Evolutionary conservation across 2,329 filamentous ascomycete genomes (phyloP).

Genomic region (Metarhizium rileyi): DNA sequence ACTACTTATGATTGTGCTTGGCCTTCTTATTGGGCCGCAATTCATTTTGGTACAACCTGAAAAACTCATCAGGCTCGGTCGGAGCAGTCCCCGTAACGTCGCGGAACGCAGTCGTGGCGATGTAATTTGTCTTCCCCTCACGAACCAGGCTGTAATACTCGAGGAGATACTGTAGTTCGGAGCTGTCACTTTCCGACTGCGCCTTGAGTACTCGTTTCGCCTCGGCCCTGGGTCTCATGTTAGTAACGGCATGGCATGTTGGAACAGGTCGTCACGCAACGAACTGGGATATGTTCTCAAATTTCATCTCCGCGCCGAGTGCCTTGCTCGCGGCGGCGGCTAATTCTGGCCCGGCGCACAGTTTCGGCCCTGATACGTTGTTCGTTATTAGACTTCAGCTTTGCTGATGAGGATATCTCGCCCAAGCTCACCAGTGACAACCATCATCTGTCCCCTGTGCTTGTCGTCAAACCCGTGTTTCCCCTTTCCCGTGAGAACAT

Average conservation of each 20-base stretch:
- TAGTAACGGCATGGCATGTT: background rate
- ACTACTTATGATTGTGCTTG: conserved; percentile 9
- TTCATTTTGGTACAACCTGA: conserved; percentile 30
- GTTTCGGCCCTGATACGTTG: conserved; percentile 30
- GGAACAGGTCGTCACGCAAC: background rate
- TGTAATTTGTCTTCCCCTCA: conserved; percentile 45
- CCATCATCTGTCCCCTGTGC: conserved; percentile 42
- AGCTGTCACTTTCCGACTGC: conserved; percentile 16
- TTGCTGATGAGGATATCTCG: conserved; percentile 17
- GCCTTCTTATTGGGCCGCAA: conserved; percentile 11
- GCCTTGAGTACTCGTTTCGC: conserved; percentile 8
- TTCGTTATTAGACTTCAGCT: conserved; percentile 9
- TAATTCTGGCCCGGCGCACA: conserved; percentile 35
- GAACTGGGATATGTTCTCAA: conserved; percentile 15
- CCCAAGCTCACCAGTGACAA: conserved; percentile 30
- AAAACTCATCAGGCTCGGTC: conserved; percentile 37
- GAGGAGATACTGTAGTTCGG: conserved; percentile 37
- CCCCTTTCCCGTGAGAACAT: conserved; percentile 37
- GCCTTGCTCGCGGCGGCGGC: conserved; percentile 34
- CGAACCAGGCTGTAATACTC: conserved; percentile 43
- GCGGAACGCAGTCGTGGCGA: conserved; percentile 39
- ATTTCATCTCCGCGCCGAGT: conserved; percentile 25
- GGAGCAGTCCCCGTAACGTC: conserved; percentile 36
- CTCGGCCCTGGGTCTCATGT: conserved; percentile 3
- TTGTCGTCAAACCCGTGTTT: conserved; percentile 38